Evolutionary conservation across 2,329 filamentous ascomycete species (phyloP).

Genomic region (Sporothrix pseudoabietina): DNA sequence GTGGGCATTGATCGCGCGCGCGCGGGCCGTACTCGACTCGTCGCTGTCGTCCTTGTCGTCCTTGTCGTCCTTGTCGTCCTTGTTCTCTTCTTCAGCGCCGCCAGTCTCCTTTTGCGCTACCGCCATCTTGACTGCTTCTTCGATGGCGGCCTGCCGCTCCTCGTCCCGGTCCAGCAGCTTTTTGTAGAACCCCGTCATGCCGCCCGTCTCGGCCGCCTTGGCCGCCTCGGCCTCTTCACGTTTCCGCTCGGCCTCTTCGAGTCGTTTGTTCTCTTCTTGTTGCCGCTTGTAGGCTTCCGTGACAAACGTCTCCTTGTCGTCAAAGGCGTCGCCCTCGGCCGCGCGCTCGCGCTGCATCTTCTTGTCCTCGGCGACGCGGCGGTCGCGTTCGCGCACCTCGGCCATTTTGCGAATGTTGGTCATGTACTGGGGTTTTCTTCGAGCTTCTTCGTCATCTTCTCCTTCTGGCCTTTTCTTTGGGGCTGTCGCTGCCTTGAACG

Average conservation of each 20-base stretch:
- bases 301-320: constrained; percentile 83
- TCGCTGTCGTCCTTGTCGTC: constrained; percentile 47
- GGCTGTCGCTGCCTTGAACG: constrained; percentile 65
- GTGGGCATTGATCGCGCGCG: constrained; percentile 65
- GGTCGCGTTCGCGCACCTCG: constrained; percentile 75
- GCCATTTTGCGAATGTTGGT: constrained; percentile 71
- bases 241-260: constrained; percentile 71
- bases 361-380: constrained; percentile 77
- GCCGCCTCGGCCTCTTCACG: constrained; percentile 66
- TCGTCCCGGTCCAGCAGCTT: constrained; percentile 72
- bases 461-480: constrained; percentile 51
- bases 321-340: constrained; percentile 78
- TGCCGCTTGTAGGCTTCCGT: constrained; percentile 81
- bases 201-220: constrained; percentile 58
- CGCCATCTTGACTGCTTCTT: constrained; percentile 55
- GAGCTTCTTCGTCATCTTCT: constrained; percentile 55
- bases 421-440: constrained; percentile 78
- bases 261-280: constrained; percentile 69
- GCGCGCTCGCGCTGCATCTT: constrained; percentile 76
- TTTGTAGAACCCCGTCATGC: constrained; percentile 79
- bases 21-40: constrained; percentile 63
- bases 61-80: constrained; percentile 50
- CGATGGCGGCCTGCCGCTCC: constrained; percentile 66
- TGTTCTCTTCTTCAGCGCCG: constrained; percentile 43
- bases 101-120: constrained; percentile 40